Evolutionary conservation across 371 early-diverging fungal genomes (phyloP).

Genomic region (Mucor racemosus): DNA sequence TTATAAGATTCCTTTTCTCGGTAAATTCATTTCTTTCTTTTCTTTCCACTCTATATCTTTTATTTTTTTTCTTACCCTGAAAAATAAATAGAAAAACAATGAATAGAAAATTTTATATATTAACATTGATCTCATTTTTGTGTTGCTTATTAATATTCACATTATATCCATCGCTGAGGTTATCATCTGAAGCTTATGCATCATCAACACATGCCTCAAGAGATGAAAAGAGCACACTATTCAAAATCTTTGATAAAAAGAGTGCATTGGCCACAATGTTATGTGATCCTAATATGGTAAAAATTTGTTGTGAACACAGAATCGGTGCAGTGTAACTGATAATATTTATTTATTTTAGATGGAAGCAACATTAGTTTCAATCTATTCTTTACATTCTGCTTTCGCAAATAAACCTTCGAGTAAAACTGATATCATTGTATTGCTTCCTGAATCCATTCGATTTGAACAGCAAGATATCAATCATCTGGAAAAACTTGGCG

Average conservation of each 20-base stretch:
- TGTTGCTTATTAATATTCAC: conserved; percentile 24
- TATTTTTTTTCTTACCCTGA: neutral
- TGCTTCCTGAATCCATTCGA: conserved; percentile 26
- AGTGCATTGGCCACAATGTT: conserved; percentile 29
- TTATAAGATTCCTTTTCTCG: neutral
- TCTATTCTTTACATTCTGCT: conserved; percentile 31
- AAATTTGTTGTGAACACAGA: conserved; percentile 7
- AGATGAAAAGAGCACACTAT: neutral
- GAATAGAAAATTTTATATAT: conserved; percentile 24
- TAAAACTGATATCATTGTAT: conserved; percentile 23
- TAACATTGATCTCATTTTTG: conserved; percentile 3
- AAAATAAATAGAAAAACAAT: neutral
- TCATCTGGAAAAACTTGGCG: conserved; percentile 16
- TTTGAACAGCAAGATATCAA: neutral
- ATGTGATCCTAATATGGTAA: conserved; percentile 21
- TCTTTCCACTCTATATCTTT: neutral
- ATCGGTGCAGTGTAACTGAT: conserved; percentile 1
- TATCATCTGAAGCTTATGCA: neutral
- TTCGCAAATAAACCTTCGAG: conserved; percentile 17
- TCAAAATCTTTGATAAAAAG: conserved; percentile 13
- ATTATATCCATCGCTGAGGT: conserved; percentile 14
- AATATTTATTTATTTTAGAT: conserved; percentile 14
- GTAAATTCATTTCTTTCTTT: neutral
- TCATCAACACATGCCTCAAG: neutral
- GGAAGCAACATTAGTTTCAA: conserved; percentile 29